Evolutionary conservation across 345 rosid species (phyloP).

Genomic region (Camelina hispida): DNA sequence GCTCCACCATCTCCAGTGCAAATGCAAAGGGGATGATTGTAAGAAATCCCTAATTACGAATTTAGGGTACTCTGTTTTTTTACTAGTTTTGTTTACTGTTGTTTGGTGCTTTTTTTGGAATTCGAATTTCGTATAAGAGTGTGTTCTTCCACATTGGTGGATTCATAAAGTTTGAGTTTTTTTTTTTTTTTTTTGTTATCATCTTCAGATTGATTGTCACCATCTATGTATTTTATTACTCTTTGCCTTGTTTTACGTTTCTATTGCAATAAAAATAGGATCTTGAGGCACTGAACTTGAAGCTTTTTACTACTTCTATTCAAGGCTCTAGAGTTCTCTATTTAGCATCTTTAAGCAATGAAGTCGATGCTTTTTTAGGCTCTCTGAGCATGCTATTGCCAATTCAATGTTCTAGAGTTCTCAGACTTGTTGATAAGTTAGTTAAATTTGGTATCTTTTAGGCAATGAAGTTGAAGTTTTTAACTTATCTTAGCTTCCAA

Average conservation of each 20-base stretch:
- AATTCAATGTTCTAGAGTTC: too few relatives aligned
- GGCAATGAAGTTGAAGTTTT: slow-evolving; percentile 5
- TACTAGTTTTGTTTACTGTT: background rate
- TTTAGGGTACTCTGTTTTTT: slow-evolving; percentile 6
- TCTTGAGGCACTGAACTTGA: slow-evolving; percentile 10
- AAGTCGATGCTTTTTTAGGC: background rate
- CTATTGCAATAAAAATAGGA: background rate
- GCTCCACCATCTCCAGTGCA: slow-evolving; percentile 47
- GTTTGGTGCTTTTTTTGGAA: background rate
- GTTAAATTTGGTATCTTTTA: background rate
- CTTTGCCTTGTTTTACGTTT: background rate
- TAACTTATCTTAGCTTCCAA: background rate
- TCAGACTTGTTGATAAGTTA: background rate
- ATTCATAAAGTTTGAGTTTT: slow-evolving; percentile 21
- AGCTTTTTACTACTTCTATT: background rate
- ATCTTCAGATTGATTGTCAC: slow-evolving; percentile 16
- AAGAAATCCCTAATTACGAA: background rate
- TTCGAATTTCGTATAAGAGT: slow-evolving; percentile 34
- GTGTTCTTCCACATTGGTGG: background rate
- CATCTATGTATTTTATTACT: background rate
- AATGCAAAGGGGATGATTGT: slow-evolving; percentile 35
- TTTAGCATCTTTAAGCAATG: background rate
- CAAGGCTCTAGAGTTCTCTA: background rate
- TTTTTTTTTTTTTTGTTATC: background rate
- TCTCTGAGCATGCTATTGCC: too few relatives aligned